Base-by-base conservation (phyloP, 139 green algal genomes). In the Chlamydomonas asymmetrica region DNA sequence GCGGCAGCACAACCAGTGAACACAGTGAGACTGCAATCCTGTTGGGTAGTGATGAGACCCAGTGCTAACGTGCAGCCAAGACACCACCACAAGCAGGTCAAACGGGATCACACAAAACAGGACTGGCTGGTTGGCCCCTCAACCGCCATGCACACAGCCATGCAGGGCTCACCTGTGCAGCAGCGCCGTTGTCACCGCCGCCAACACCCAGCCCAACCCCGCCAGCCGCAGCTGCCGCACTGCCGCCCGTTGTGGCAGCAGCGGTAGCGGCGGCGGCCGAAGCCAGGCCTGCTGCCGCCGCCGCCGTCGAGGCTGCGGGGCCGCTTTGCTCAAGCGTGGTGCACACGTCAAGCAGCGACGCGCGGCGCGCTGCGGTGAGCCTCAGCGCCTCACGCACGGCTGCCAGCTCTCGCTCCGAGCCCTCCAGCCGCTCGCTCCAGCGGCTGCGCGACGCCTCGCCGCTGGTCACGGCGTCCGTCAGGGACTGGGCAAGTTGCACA, bases 341-440 rank as follows among this genome's bases (percentile, higher is more conserved):
- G 64, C 81, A 87, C 27, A 90, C 27, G 29, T 87, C 82, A 9
- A 85, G 74, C 48, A 90, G 67, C 32, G 82, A 83, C 63, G 82
- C 80, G 52, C 78, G 76, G 27, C 85, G 82, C 35, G 77, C 77
- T 41, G 67, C 76, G 54, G 83, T 80, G 72, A 87, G 82, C 49
- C 78, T 62, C 9, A 85, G 73, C 49, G 79, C 77, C 32, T 86
- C 80, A 4, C 80, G 82, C 41, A 88, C 82, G 8, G 70, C 50
- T 9, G 66, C 50, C 39, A 90, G 66, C 62, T 87, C 85, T 20
- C 52, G 64, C 63, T 80, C 73, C 18, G 74, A 70, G 41, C 85
- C 81, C 48, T 80, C 60, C 31, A 71, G 59, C 68, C 68, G 71
- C 72, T 50, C 29, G 66, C 54, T 3, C 49, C 32, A 32, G 66